Evolutionary conservation across 1,139 yeast species (phyloP).

Genomic region (Geotrichum siamense): DNA sequence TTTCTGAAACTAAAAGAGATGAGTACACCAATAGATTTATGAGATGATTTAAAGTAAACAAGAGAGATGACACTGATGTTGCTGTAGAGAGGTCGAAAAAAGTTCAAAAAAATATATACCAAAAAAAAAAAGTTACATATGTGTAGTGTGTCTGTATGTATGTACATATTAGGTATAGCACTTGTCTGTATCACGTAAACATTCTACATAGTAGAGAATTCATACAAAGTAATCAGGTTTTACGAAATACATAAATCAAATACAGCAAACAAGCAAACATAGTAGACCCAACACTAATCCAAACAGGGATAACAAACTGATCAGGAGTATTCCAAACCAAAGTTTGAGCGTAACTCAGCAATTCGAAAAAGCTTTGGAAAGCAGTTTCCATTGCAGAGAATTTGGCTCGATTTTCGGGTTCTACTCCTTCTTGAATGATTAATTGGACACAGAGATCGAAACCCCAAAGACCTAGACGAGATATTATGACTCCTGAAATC

Average conservation of each 20-base stretch:
- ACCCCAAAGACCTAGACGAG: constrained; percentile 39
- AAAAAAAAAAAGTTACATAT: no score
- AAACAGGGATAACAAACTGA: constrained; percentile 30
- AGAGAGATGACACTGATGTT: no score
- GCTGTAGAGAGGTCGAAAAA: no score
- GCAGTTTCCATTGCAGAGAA: constrained; percentile 36
- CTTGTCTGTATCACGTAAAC: background rate
- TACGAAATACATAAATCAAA: constrained; percentile 1
- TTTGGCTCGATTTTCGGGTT: constrained; percentile 29
- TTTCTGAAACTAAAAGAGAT: no score
- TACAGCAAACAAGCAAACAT: constrained; percentile 23
- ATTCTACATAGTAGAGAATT: no score
- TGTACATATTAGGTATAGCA: no score
- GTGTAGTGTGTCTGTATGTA: no score
- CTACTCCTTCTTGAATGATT: constrained; percentile 32
- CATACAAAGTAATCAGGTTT: no score
- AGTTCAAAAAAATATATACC: no score
- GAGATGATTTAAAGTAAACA: no score
- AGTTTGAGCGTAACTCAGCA: constrained; percentile 31
- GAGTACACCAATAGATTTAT: no score
- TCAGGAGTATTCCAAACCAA: constrained; percentile 32
- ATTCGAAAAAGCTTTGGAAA: constrained; percentile 33
- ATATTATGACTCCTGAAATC: constrained; percentile 30
- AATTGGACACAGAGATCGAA: constrained; percentile 36
- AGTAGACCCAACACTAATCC: constrained; percentile 26